Evolutionary conservation across 2,329 filamentous ascomycete species (phyloP), one percentile per base, ranked within the genome.

Genomic region (Pezicula neosporulosa): DNA sequence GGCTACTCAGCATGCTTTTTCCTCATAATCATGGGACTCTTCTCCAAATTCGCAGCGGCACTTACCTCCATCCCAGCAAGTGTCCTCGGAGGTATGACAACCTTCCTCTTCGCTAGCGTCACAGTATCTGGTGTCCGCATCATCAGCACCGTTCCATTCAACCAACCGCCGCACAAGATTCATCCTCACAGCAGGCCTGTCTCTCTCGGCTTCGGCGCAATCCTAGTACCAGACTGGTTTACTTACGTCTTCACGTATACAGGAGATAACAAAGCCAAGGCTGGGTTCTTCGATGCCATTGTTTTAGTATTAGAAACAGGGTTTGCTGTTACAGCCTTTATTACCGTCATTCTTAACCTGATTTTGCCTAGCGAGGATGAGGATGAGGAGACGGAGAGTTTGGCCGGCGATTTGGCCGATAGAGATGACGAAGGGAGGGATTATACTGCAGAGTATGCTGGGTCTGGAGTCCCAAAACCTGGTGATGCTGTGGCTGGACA

Each of bases 1-100:
- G 90, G 90, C 4, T 91, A 90, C 66, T 87, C 85, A 45, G 87
- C 85, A 64, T 90, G 82, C 66, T 76, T 87, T 62, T 91, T 91
- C 74, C 78, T 94, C 10, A 70, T 94, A 55, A 68, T 94, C 58
- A 90, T 91, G 82, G 90, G 90, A 15, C 73, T 94, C 54, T 90
- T 93, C 60, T 82, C 87, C 59, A 94, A 94, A 69, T 92, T 93
- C 60, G 89, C 88, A 0, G 89, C 89, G 1, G 80, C 87, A 0
- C 81, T 94, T 4, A 87, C 90, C 4, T 80, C 88, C 4, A 93
- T 94, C 56, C 89, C 89, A 0, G 70, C 76, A 2, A 65, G 82
- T 1, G 83, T 87, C 1, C 75, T 87, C 2, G 85, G 83, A 36
- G 85, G 84, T 44, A 88, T 88, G 85, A 87, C 89, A 0, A 90